Evolutionary conservation across 225 moss, liverwort and hornwort genomes (phyloP).

Genomic region (Ulota crispa): DNA sequence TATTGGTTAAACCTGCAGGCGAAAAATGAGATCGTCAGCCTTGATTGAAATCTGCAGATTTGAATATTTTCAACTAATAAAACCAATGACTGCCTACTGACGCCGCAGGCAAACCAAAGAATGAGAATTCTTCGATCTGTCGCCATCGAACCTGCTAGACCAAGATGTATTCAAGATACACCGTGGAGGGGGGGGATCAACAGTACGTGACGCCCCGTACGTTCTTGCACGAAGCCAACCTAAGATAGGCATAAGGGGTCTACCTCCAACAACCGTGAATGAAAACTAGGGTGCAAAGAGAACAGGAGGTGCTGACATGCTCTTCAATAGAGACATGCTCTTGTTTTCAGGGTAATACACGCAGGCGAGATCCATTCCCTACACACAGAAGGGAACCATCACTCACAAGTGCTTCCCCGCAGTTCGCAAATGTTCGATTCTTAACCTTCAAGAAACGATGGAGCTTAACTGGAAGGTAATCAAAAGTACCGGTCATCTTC

Average conservation of each 20-base stretch:
- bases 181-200: background rate
- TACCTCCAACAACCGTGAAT: conserved; percentile 42
- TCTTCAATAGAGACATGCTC: conserved; percentile 32
- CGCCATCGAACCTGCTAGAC: conserved; percentile 5
- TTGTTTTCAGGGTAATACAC: conserved; percentile 38
- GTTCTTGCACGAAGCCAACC: conserved; percentile 26
- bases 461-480: conserved; percentile 2
- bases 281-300: conserved; percentile 36
- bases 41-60: conserved; percentile 1
- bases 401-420: conserved; percentile 41
- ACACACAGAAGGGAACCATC: conserved; percentile 48
- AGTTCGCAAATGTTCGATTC: conserved; percentile 12
- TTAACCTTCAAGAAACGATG: conserved; percentile 20
- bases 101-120: conserved; percentile 14
- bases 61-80: background rate
- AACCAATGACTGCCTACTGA: background rate
- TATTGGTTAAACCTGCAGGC: conserved; percentile 69
- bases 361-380: conserved; percentile 37
- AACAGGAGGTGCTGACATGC: conserved; percentile 36
- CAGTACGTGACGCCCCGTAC: background rate
- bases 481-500: conserved; percentile 83
- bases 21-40: conserved; percentile 14
- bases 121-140: background rate
- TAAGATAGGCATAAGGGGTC: conserved; percentile 35
- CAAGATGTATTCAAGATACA: conserved; percentile 10